Evolutionary conservation across 2,329 filamentous ascomycete species (phyloP).

Genomic region (Plenodomus lindquistii): DNA sequence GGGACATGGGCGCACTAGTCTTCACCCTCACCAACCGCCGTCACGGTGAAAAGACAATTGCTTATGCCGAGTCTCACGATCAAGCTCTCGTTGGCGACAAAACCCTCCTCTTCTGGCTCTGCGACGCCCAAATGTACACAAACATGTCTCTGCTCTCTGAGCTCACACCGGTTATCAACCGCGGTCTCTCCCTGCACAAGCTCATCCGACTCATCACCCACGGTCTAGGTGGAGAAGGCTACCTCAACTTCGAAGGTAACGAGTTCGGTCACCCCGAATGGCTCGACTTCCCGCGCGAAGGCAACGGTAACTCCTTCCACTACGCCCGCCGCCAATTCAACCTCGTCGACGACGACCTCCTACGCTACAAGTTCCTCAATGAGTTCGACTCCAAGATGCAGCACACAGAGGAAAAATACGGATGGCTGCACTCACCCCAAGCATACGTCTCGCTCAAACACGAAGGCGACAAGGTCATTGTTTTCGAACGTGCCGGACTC

Average conservation of each 20-base stretch:
- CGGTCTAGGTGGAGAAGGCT: conserved; percentile 88
- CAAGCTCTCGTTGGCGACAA: conserved; percentile 99
- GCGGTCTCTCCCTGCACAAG: conserved; percentile 93
- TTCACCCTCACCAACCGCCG: conserved; percentile 90
- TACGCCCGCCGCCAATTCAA: conserved; percentile 94
- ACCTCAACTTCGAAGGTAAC: conserved; percentile 98
- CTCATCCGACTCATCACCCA: conserved; percentile 96
- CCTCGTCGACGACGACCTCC: conserved; percentile 79
- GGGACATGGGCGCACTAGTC: conserved; percentile 84
- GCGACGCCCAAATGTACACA: conserved; percentile 95
- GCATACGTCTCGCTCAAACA: conserved; percentile 95
- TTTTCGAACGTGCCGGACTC: conserved; percentile 89
- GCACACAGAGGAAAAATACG: conserved; percentile 80
- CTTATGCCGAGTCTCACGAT: conserved; percentile 95
- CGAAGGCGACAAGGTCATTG: conserved; percentile 89
- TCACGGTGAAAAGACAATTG: conserved; percentile 97
- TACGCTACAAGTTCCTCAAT: conserved; percentile 90
- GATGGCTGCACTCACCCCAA: conserved; percentile 84
- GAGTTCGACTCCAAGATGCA: conserved; percentile 95
- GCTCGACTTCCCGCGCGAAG: conserved; percentile 95
- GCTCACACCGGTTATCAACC: conserved; percentile 85
- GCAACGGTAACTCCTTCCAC: conserved; percentile 92
- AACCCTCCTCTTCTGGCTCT: conserved; percentile 96
- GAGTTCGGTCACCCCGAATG: conserved; percentile 99
- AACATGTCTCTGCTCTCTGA: conserved; percentile 88